Conservation (phyloP, 805 yeast genomes). For the Ogataea parapolymorpha region DNA sequence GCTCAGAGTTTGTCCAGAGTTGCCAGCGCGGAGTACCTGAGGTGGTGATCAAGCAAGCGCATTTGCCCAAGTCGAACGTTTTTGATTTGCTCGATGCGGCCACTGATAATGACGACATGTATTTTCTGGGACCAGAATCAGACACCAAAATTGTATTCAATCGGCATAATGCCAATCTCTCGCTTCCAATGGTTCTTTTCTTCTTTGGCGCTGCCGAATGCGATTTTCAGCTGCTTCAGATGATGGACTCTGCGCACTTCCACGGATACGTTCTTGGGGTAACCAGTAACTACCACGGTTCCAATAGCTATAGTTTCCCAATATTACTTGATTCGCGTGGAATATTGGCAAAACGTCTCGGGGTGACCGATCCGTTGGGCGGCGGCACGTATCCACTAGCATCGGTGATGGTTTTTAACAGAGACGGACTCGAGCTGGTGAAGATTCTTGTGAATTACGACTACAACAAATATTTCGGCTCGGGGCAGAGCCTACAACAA, state of each 20-base stretch:
- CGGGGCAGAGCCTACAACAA: conserved; percentile 15
- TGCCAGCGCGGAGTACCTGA: conserved; percentile 11
- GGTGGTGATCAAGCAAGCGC: conserved; percentile 21
- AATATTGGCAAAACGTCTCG: conserved; percentile 21
- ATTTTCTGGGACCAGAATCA: conserved; percentile 7
- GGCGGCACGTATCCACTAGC: conserved; percentile 35
- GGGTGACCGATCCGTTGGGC: conserved; percentile 33
- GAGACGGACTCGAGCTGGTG: conserved; percentile 21
- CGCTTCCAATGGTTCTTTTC: conserved; percentile 13
- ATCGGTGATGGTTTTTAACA: conserved; percentile 27
- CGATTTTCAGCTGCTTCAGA: conserved; percentile 15
- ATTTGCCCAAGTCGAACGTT: conserved; percentile 16
- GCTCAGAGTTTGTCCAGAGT: conserved; percentile 4
- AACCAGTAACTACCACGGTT: conserved; percentile 18
- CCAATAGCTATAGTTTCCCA: conserved; percentile 23
- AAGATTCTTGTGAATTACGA: conserved; percentile 29
- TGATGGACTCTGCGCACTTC: conserved; percentile 2
- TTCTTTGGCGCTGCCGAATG: conserved; percentile 17
- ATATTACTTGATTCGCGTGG: conserved; percentile 30
- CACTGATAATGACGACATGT: neutral
- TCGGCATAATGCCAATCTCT: conserved; percentile 1
- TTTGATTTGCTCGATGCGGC: conserved; percentile 10
- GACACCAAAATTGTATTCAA: neutral
- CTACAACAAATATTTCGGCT: conserved; percentile 18
- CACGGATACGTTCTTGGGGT: conserved; percentile 20